phyloP scores from a whole-genome alignment of 139 green algal species.

The Yamagishiella unicocca region DNA sequence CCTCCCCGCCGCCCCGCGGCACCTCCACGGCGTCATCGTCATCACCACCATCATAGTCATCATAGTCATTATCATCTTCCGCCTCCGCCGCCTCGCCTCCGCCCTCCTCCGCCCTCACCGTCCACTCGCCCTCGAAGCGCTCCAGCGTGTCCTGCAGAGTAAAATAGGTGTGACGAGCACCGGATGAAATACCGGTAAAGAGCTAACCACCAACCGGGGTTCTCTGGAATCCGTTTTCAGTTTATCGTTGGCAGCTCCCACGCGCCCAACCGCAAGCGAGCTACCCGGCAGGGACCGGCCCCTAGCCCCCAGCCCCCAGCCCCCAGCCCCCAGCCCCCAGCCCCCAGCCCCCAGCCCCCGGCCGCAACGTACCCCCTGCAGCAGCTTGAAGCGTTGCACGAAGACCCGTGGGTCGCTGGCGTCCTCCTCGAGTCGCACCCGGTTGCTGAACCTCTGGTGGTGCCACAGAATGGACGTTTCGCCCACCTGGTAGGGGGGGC shows the following conservation, averaged over 20 bases:
- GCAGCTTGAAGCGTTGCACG: slow-evolving; percentile 22
- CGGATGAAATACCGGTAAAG: too few relatives aligned
- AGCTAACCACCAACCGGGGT: too few relatives aligned
- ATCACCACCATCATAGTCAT: not conserved
- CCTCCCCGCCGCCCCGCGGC: too few relatives aligned
- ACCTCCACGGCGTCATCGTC: not conserved
- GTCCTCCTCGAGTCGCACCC: slow-evolving; percentile 35
- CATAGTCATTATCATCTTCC: not conserved
- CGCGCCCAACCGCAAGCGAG: too few relatives aligned
- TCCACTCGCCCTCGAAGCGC: slow-evolving; percentile 30
- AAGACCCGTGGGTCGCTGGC: slow-evolving; percentile 6
- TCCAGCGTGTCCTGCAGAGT: slow-evolving; percentile 33
- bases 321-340: too few relatives aligned
- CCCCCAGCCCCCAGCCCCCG: too few relatives aligned
- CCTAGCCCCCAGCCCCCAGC: too few relatives aligned
- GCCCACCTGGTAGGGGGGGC: not conserved
- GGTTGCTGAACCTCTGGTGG: slow-evolving; percentile 16
- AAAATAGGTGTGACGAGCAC: too few relatives aligned
- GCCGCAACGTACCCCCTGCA: slow-evolving; percentile 17
- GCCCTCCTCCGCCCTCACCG: not conserved
- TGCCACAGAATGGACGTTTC: slow-evolving; percentile 29
- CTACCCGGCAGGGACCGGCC: too few relatives aligned
- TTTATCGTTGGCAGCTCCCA: too few relatives aligned
- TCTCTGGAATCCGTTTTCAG: too few relatives aligned
- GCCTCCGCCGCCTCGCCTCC: not conserved